Base-by-base conservation (phyloP, 306 rosid species). In the Cyclanthera cordifolia region DNA sequence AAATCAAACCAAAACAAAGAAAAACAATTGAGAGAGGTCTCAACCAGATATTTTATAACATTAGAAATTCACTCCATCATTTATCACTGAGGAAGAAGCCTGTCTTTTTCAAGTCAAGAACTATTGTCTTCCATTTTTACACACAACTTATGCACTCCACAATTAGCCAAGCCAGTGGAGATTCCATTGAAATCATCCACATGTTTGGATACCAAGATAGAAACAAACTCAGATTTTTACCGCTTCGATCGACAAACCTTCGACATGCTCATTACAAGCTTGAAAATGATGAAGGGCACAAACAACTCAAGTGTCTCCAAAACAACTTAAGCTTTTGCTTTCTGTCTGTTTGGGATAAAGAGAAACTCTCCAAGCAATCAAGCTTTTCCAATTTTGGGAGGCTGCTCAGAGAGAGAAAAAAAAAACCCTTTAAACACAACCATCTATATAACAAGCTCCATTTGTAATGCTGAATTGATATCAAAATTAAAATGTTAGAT, bases 351-450 rank as follows among this genome's bases (percentile, higher is more conserved):
- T 12, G 4, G 4, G 19, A 52, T 19, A 9, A 13, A 70, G 2
- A 11, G 64, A 51, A 37, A 9, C 43, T 70, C 45, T 57, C 16
- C 25, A 39, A 21, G 15, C 3, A 52, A 34, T 72, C 60, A 72
- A 55, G 32, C 32, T 51, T 24, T 48, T 28, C 43, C 75, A 27
- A 27, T 9, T 59, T 59, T 72, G 28, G 74, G 74, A 53, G 74
- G 74, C 65, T 53, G 74, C 54, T 23, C 45, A 55, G 27, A 21
- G 8, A 70, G 24, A 71, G 19, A 50, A 30, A 13, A 8, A 37
- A 27, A n/a, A 19, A n/a, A 20, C 3, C n/a, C 14, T 25, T 17
- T 48, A 16, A 43, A 56, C 19, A 71, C 11, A 24, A 55, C 19
- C 7, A 37, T 37, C 11, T 37, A 6, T 37, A 6, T 37, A 37